A percentile compares a stretch with the other conserved stretches of the same genome.
Evolutionary conservation across 1,284 basidiomycete species (phyloP).

Genomic region (Boletus subluridellus): DNA sequence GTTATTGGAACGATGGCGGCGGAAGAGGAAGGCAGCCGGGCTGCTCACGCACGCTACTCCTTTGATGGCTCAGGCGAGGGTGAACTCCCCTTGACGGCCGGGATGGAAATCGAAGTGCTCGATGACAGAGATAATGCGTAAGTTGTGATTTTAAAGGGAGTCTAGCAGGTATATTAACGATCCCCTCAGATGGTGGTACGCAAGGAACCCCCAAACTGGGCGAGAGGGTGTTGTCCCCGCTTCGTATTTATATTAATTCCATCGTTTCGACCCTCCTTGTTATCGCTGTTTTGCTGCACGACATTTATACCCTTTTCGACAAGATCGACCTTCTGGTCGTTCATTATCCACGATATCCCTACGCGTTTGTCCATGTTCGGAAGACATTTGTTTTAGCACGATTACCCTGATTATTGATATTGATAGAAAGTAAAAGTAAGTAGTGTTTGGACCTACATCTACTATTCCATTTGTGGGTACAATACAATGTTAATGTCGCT

Average conservation of each 20-base stretch:
- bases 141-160: constrained; percentile 34
- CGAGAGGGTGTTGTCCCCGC: constrained; percentile 86
- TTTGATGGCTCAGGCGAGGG: constrained; percentile 77
- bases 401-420: constrained; percentile 12
- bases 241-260: constrained; percentile 73
- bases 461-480: constrained; percentile 2
- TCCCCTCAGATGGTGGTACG: constrained; percentile 82
- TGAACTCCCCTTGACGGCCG: constrained; percentile 65
- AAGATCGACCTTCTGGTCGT: constrained; percentile 36
- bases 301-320: constrained; percentile 36
- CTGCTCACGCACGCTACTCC: constrained; percentile 75
- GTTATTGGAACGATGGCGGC: constrained; percentile 53
- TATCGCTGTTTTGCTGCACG: constrained; percentile 29
- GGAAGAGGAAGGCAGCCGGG: constrained; percentile 63
- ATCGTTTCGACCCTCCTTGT: constrained; percentile 20
- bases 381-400: constrained; percentile 11
- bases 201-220: constrained; percentile 72
- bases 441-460: constrained; percentile 1
- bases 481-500: constrained; percentile 10
- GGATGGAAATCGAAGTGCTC: constrained; percentile 71
- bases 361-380: constrained; percentile 16
- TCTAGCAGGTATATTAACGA: constrained; percentile 1
- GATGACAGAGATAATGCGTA: constrained; percentile 78
- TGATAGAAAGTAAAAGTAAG: constrained; percentile 22
- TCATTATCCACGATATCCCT: constrained; percentile 27